phyloP scores from a whole-genome alignment of 129 eudicot species.

The Oenanthe sinensis region DNA sequence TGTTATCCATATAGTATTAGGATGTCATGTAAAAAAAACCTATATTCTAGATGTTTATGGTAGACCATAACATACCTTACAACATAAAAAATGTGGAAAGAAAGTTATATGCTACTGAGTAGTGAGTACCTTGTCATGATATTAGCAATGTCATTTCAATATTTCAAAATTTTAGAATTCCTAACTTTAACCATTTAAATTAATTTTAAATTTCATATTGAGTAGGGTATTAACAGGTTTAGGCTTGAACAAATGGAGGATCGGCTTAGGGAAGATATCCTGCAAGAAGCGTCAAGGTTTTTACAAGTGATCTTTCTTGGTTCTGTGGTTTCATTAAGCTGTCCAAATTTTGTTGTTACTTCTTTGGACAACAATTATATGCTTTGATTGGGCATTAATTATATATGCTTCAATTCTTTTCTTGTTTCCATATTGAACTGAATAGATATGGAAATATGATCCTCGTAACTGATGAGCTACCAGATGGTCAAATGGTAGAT shows the following conservation, averaged over 20 bases:
- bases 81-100: not conserved
- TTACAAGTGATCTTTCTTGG: slow-evolving; percentile 2
- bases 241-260: slow-evolving; percentile 98
- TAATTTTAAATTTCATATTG: slow-evolving; percentile 19
- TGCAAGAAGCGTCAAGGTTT: slow-evolving; percentile 87
- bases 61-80: not conserved
- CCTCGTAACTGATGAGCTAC: slow-evolving; percentile 96
- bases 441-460: slow-evolving; percentile 91
- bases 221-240: slow-evolving; percentile 91
- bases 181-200: not conserved
- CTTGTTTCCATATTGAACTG: slow-evolving; percentile 17
- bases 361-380: not conserved
- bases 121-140: not conserved
- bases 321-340: slow-evolving; percentile 6
- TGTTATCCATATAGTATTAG: not conserved
- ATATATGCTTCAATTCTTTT: not conserved
- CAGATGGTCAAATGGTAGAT: slow-evolving; percentile 99
- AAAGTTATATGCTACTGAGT: not conserved
- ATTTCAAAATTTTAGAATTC: not conserved
- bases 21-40: not conserved
- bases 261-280: slow-evolving; percentile 82
- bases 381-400: not conserved
- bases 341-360: not conserved
- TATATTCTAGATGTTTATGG: not conserved
- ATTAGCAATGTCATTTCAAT: not conserved